These are phyloP conservation scores for Orbilia brochopaga DNA, from an alignment of 2,329 filamentous ascomycete genomes.

Conservation along the genomic window DNA sequence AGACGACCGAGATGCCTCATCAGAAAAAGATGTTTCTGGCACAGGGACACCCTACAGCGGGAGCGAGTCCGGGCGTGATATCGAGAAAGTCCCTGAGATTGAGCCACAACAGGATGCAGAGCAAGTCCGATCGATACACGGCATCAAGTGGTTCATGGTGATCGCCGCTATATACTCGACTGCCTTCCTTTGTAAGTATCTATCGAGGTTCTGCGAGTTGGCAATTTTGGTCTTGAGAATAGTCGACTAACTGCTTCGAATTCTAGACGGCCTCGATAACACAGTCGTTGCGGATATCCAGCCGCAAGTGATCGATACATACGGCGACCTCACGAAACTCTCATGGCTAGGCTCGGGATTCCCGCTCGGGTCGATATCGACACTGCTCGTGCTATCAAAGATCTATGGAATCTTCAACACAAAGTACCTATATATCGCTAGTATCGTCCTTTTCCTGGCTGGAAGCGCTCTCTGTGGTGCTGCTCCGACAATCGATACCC, in stretches of 20 bases:
- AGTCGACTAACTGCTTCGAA: constrained; percentile 38
- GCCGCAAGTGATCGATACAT: constrained; percentile 58
- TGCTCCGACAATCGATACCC: constrained; percentile 55
- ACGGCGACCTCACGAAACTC: constrained; percentile 58
- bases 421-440: constrained; percentile 59
- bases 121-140: constrained; percentile 42
- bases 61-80: constrained; percentile 39
- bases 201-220: too few species aligned
- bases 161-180: constrained; percentile 54
- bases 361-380: constrained; percentile 59
- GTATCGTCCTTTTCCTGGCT: constrained; percentile 56
- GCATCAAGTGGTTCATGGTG: constrained; percentile 53
- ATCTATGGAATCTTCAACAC: constrained; percentile 60
- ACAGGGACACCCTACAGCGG: constrained; percentile 37
- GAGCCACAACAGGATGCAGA: constrained; percentile 15
- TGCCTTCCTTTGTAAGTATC: constrained; percentile 55
- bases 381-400: constrained; percentile 57
- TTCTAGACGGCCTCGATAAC: constrained; percentile 58
- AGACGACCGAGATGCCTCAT: constrained; percentile 20
- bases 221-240: not conserved
- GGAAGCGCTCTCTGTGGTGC: constrained; percentile 57
- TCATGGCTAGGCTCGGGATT: constrained; percentile 60
- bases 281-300: constrained; percentile 63
- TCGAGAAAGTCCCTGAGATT: constrained; percentile 26
- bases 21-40: constrained; percentile 39